These are phyloP conservation scores for Bruguiera hainesii DNA, from an alignment of 441 rosid species.

Conservation along the genomic window DNA sequence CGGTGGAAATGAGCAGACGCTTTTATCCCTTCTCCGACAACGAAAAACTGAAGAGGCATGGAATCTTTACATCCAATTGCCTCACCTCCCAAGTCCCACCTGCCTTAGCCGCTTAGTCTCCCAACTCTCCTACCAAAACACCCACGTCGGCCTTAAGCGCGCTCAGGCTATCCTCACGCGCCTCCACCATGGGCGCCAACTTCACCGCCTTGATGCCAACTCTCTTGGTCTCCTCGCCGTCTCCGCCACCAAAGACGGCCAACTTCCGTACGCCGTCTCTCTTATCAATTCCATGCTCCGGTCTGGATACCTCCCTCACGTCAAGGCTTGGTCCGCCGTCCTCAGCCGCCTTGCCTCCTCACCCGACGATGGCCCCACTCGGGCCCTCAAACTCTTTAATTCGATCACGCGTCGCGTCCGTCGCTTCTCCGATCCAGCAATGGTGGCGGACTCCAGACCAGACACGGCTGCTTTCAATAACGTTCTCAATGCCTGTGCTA, in stretches of 20 bases:
- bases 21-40: conserved; percentile 67
- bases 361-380: conserved; percentile 62
- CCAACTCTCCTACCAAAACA: conserved; percentile 64
- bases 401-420: conserved; percentile 51
- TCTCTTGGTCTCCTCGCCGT: conserved; percentile 91
- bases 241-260: conserved; percentile 72
- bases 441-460: conserved; percentile 61
- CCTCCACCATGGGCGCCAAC: conserved; percentile 81
- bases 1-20: conserved; percentile 40
- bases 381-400: conserved; percentile 58
- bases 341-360: conserved; percentile 65
- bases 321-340: conserved; percentile 86
- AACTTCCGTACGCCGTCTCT: conserved; percentile 65
- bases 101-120: conserved; percentile 92
- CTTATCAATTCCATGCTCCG: conserved; percentile 84
- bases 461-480: conserved; percentile 85
- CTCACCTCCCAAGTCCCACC: conserved; percentile 68
- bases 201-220: conserved; percentile 87
- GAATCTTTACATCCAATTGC: conserved; percentile 48
- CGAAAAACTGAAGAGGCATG: conserved; percentile 79
- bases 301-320: conserved; percentile 83
- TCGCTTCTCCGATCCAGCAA: conserved; percentile 40
- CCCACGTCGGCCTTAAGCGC: conserved; percentile 52
- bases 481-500: conserved; percentile 90
- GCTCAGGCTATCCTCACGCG: conserved; percentile 90